Evolutionary conservation across 2,329 filamentous ascomycete species (phyloP).

Genomic region (Blastomyces silverae): DNA sequence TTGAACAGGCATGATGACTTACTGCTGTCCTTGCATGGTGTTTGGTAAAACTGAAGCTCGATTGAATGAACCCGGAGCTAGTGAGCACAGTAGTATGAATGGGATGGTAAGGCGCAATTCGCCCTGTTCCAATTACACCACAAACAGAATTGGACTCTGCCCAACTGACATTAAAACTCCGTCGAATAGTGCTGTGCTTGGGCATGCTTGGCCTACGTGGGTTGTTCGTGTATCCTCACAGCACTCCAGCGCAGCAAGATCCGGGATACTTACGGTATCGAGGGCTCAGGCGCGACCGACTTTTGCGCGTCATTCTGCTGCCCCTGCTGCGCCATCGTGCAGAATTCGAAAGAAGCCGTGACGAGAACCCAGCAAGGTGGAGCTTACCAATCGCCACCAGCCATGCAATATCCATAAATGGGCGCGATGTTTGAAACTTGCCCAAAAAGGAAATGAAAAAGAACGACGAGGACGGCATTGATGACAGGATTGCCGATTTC

Average conservation of each 20-base stretch:
- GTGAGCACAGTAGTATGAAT: conserved; percentile 27
- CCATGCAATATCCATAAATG: conserved; percentile 22
- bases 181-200: conserved; percentile 34
- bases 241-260: conserved; percentile 52
- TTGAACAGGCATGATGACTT: conserved; percentile 26
- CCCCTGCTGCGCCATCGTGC: conserved; percentile 51
- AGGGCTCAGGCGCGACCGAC: conserved; percentile 45
- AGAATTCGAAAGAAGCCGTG: conserved; percentile 52
- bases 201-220: conserved; percentile 28
- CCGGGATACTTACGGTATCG: conserved; percentile 49
- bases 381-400: conserved; percentile 27
- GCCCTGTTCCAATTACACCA: not conserved
- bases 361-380: conserved; percentile 19
- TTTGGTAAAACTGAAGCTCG: conserved; percentile 31
- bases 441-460: not conserved
- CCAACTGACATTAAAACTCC: conserved; percentile 3
- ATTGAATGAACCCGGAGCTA: conserved; percentile 28
- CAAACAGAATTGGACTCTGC: not conserved
- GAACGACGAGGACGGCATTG: not conserved
- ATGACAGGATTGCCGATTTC: not conserved
- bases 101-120: conserved; percentile 24
- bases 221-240: conserved; percentile 38
- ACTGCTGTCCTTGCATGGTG: conserved; percentile 30
- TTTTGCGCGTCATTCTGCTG: conserved; percentile 52
- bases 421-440: not conserved